Conservation (phyloP, 345 rosid species). For the Acer yangbiense region DNA sequence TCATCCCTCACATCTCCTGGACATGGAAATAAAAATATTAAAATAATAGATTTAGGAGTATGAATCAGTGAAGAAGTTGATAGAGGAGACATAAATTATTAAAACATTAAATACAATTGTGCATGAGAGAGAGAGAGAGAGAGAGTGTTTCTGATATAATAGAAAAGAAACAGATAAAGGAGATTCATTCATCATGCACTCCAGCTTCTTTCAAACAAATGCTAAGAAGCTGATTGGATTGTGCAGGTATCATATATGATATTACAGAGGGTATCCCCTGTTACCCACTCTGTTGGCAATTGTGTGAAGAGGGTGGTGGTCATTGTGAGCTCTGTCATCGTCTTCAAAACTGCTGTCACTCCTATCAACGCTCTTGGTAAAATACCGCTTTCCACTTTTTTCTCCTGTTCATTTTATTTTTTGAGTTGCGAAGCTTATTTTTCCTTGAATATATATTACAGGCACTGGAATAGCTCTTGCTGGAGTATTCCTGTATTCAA, state of each 20-base stretch:
- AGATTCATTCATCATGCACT: not conserved
- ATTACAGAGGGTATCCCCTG: constrained; percentile 94
- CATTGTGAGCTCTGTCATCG: constrained; percentile 95
- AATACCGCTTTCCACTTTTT: not conserved
- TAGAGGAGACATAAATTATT: no score
- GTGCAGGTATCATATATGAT: constrained; percentile 96
- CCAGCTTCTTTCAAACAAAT: not conserved
- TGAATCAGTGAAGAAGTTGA: no score
- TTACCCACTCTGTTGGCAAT: constrained; percentile 96
- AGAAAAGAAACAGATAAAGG: no score
- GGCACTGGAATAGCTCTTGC: constrained; percentile 96
- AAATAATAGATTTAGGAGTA: no score
- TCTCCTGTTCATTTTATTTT: not conserved
- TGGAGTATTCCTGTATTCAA: constrained; percentile 93
- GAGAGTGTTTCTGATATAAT: no score
- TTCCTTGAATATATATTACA: constrained; percentile 28
- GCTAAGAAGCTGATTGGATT: constrained; percentile 7
- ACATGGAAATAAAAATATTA: no score
- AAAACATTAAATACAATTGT: not conserved
- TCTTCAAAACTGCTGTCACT: constrained; percentile 86
- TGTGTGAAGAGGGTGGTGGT: constrained; percentile 99
- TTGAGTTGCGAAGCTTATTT: not conserved
- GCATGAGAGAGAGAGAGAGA: not conserved
- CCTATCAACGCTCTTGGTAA: constrained; percentile 85
- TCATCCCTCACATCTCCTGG: not conserved